These are phyloP conservation scores for Mesotaenium endlicherianum DNA, from an alignment of 139 green algal species.

Conservation along the genomic window DNA sequence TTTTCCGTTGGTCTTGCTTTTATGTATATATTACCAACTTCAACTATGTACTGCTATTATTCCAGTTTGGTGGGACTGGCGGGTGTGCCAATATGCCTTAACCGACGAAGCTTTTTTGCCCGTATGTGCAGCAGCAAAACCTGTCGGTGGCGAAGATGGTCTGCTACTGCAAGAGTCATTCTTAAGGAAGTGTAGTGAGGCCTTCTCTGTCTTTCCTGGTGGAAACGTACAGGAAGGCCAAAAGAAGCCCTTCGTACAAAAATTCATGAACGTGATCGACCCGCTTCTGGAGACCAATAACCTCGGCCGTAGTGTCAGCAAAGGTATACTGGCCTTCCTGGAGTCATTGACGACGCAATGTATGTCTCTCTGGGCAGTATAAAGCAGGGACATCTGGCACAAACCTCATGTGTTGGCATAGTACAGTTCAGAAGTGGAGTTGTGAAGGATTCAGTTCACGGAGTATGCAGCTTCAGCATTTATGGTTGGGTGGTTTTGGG, in stretches of 20 bases:
- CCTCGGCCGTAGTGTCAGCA: constrained; percentile 82
- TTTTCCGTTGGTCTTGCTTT: too few relatives aligned
- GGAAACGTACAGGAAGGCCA: constrained; percentile 35
- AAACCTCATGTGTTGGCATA: not conserved
- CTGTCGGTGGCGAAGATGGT: not conserved
- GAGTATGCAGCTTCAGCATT: not conserved
- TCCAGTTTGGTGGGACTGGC: too few relatives aligned
- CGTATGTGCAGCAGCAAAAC: constrained; percentile 9
- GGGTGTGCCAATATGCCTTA: not conserved
- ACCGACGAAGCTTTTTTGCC: not conserved
- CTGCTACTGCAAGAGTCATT: constrained; percentile 46
- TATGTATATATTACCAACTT: too few relatives aligned
- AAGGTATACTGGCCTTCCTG: constrained; percentile 39
- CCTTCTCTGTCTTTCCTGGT: too few relatives aligned
- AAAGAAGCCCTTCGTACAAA: constrained; percentile 57
- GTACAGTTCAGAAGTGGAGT: not conserved
- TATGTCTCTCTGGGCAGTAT: not conserved
- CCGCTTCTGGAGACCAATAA: constrained; percentile 93
- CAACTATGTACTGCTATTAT: too few relatives aligned
- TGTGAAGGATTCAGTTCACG: not conserved
- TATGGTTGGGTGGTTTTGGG: not conserved
- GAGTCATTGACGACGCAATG: not conserved
- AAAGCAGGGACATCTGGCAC: not conserved
- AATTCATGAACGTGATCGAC: constrained; percentile 90
- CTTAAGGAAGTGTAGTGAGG: constrained; percentile 36